A percentile compares a stretch with the other conserved stretches of the same genome.
Evolutionary conservation across 2,329 filamentous ascomycete species (phyloP).

Genomic region (Penicillium sp.): DNA sequence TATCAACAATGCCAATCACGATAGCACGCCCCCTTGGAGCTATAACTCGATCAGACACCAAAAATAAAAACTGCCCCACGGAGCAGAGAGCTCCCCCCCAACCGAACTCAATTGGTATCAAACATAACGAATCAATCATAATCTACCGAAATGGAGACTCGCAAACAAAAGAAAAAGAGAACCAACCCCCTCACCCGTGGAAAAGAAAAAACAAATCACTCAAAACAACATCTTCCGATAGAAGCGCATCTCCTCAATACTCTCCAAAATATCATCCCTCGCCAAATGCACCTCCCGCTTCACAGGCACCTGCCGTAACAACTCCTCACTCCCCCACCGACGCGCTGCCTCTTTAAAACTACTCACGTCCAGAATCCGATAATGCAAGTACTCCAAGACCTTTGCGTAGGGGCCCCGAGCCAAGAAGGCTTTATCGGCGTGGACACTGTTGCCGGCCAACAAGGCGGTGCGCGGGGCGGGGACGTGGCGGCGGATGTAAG

Average conservation of each 20-base stretch:
- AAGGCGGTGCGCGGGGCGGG: slow-evolving; percentile 69
- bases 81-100: slow-evolving; percentile 9
- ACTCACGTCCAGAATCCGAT: slow-evolving; percentile 91
- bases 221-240: slow-evolving; percentile 74
- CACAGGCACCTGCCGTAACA: slow-evolving; percentile 64
- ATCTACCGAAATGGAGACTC: background rate
- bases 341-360: slow-evolving; percentile 86
- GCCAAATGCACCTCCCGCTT: slow-evolving; percentile 84
- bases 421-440: slow-evolving; percentile 85
- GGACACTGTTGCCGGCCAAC: slow-evolving; percentile 89
- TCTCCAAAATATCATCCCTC: slow-evolving; percentile 87
- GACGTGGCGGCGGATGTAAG: slow-evolving; percentile 74
- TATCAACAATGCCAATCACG: background rate
- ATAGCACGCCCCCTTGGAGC: background rate
- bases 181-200: background rate
- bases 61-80: background rate
- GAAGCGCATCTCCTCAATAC: slow-evolving; percentile 86
- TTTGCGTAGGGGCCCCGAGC: slow-evolving; percentile 71
- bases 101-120: slow-evolving; percentile 6
- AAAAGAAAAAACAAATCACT: slow-evolving; percentile 2
- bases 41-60: background rate
- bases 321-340: slow-evolving; percentile 71
- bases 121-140: slow-evolving; percentile 4
- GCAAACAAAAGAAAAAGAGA: background rate
- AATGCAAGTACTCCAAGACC: slow-evolving; percentile 78